Evolutionary conservation across 2,329 filamentous ascomycete species (phyloP).

Genomic region (Aspergillus tamarii): DNA sequence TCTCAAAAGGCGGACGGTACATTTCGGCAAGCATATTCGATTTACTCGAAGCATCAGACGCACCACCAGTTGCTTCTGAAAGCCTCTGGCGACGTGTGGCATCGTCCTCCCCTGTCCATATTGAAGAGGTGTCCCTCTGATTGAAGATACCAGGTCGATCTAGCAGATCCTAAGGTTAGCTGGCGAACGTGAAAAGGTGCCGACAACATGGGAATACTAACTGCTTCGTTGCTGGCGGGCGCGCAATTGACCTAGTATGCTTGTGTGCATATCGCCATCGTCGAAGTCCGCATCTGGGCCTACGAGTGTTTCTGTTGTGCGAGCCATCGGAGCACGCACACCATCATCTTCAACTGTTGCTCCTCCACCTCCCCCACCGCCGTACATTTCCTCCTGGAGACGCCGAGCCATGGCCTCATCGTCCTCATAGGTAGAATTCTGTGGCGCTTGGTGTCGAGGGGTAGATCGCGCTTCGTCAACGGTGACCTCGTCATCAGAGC

Average conservation of each 20-base stretch:
- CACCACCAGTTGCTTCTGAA: conserved; percentile 65
- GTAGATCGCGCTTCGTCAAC: conserved; percentile 41
- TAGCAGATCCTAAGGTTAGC: conserved; percentile 23
- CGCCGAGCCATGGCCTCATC: conserved; percentile 91
- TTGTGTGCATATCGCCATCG: conserved; percentile 61
- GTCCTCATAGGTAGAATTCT: conserved; percentile 69
- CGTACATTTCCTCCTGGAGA: conserved; percentile 89
- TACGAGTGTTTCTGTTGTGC: conserved; percentile 88
- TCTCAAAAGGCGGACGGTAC: conserved; percentile 87
- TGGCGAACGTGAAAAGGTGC: conserved; percentile 8
- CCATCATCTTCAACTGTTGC: conserved; percentile 57
- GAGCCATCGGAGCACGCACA: conserved; percentile 86
- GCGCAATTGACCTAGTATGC: conserved; percentile 68
- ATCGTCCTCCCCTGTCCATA: conserved; percentile 60
- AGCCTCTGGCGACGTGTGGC: conserved; percentile 56
- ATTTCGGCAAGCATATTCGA: conserved; percentile 83
- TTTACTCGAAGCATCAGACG: conserved; percentile 68
- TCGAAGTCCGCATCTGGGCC: conserved; percentile 65
- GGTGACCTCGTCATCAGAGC: conserved; percentile 71
- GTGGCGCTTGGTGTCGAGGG: conserved; percentile 39
- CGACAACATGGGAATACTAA: conserved; percentile 19
- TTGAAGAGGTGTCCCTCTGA: conserved; percentile 60
- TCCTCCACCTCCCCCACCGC: conserved; percentile 54
- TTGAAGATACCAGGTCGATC: conserved; percentile 69
- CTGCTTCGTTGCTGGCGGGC: conserved; percentile 44